These are phyloP conservation scores for Amanita phalloides DNA, from an alignment of 768 basidiomycete species.

Conservation along the genomic window DNA sequence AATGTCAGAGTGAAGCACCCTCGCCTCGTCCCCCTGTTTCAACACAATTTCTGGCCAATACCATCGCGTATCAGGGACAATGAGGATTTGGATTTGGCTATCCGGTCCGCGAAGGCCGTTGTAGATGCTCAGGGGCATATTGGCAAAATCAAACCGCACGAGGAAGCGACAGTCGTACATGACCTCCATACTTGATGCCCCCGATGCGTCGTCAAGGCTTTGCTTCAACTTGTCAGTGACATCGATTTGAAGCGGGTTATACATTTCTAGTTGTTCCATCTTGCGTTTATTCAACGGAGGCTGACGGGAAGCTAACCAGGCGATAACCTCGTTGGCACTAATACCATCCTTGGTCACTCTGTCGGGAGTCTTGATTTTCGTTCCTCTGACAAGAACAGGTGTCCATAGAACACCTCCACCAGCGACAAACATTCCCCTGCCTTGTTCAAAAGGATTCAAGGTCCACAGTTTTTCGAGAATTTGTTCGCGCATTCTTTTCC, in stretches of 20 bases:
- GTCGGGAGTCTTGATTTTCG: constrained; percentile 13
- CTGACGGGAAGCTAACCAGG: constrained; percentile 55
- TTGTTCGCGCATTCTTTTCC: constrained; percentile 29
- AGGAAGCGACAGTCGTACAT: constrained; percentile 63
- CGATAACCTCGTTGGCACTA: constrained; percentile 17
- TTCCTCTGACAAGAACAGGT: constrained; percentile 30
- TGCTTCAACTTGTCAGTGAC: constrained; percentile 22
- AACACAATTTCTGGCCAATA: constrained; percentile 36
- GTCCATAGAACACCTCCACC: constrained; percentile 60
- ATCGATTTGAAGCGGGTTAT: constrained; percentile 26
- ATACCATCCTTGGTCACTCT: constrained; percentile 5
- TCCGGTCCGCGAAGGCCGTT: constrained; percentile 13
- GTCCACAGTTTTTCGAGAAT: constrained; percentile 42
- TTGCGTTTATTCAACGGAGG: constrained; percentile 32
- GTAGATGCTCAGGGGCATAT: constrained; percentile 29
- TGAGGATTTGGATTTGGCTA: constrained; percentile 15
- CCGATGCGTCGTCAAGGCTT: constrained; percentile 8
- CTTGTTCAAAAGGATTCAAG: constrained; percentile 15
- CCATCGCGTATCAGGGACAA: constrained; percentile 32
- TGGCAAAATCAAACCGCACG: constrained; percentile 31
- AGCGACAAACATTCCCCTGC: constrained; percentile 29
- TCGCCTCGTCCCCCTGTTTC: constrained; percentile 8
- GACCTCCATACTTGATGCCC: constrained; percentile 19
- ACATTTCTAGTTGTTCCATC: constrained; percentile 13
- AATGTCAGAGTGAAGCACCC: constrained; percentile 12